These are phyloP conservation scores for Cercospora brassicicola DNA, from an alignment of 2,329 filamentous ascomycete species.

Conservation along the genomic window DNA sequence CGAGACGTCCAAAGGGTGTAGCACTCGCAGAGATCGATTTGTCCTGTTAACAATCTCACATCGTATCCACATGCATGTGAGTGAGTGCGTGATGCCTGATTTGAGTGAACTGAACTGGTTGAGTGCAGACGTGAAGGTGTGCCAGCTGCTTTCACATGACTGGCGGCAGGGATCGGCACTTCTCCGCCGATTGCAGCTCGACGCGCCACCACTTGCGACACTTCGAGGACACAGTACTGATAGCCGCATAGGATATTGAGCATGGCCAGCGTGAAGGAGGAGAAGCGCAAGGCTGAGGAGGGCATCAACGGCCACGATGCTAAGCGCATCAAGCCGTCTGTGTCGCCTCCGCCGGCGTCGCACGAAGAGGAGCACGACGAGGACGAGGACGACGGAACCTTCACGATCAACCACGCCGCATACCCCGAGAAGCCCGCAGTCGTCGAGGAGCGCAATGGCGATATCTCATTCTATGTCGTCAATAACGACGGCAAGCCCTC, in stretches of 20 bases:
- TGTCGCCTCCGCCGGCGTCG: slow-evolving; percentile 40
- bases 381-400: slow-evolving; percentile 20
- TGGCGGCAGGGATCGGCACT: not conserved
- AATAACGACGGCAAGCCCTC: slow-evolving; percentile 91
- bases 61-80: not conserved
- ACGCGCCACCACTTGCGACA: not conserved
- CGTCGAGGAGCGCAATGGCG: slow-evolving; percentile 86
- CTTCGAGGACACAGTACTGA: not conserved
- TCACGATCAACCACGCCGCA: slow-evolving; percentile 51
- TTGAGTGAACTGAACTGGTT: not conserved
- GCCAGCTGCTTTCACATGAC: not conserved
- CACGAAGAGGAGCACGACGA: slow-evolving; percentile 30
- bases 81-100: not conserved
- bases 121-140: slow-evolving; percentile 3
- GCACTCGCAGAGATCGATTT: not conserved
- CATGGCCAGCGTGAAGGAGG: slow-evolving; percentile 24
- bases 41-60: not conserved
- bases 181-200: not conserved
- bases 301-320: slow-evolving; percentile 54
- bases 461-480: slow-evolving; percentile 95
- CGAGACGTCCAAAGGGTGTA: not conserved
- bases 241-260: slow-evolving; percentile 9
- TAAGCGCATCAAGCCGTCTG: slow-evolving; percentile 62
- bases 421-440: slow-evolving; percentile 95
- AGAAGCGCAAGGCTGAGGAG: slow-evolving; percentile 74